Evolutionary conservation across 257 asterid species (phyloP).

Genomic region (Nicotiana otophora): DNA sequence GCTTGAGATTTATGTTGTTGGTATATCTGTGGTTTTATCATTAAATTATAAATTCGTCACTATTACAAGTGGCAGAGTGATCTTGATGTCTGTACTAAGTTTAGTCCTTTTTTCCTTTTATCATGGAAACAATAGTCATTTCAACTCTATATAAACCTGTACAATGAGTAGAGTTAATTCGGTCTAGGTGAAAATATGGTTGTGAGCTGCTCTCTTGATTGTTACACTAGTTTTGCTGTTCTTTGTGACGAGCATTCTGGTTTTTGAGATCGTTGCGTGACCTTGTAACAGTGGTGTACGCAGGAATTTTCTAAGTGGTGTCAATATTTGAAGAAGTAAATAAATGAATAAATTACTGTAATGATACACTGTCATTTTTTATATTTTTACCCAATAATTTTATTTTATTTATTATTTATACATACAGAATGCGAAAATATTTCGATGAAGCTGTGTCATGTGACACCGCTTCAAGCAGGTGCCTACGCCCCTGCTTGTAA

Average conservation of each 20-base stretch:
- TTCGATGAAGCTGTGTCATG: no score
- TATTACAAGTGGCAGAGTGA: background rate
- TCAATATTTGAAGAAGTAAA: no score
- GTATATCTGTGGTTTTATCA: background rate
- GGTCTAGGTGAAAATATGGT: background rate
- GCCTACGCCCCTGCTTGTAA: background rate
- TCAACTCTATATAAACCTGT: no score
- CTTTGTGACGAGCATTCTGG: background rate
- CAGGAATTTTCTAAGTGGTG: no score
- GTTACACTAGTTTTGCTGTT: background rate
- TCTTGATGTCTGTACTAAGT: background rate
- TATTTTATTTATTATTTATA: no score
- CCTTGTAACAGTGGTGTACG: background rate
- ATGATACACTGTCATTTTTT: no score
- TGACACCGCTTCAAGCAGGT: no score
- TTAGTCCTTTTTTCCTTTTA: background rate
- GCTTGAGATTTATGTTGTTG: background rate
- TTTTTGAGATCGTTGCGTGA: background rate
- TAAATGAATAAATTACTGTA: no score
- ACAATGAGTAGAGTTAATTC: background rate
- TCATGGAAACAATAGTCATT: no score
- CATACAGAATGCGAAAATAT: no score
- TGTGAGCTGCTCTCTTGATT: background rate
- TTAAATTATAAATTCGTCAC: background rate
- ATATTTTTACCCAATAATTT: no score